Percentiles rank a stretch among this genome's conserved stretches.
Conservation (phyloP, 352 stramenopile genomes). For the Pythium sukuiense region DNA sequence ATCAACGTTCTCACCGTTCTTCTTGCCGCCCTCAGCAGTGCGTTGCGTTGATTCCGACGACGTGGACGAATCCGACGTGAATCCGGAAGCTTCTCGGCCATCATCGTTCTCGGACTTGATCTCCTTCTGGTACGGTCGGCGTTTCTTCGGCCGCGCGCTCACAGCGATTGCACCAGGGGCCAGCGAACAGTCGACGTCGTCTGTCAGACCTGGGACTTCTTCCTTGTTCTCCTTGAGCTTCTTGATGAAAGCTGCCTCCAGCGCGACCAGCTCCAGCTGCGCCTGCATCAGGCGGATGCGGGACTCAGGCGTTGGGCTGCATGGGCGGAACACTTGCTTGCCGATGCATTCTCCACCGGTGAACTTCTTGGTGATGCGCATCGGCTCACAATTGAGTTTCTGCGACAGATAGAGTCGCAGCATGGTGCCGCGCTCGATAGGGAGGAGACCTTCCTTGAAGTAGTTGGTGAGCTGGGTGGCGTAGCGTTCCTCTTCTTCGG, state of each 20-base stretch:
- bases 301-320: constrained; percentile 63
- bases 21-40: constrained; percentile 13
- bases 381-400: constrained; percentile 92
- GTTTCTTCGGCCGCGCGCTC: constrained; percentile 35
- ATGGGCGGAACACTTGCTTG: constrained; percentile 87
- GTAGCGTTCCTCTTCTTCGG: constrained; percentile 78
- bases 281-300: constrained; percentile 71
- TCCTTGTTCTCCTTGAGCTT: constrained; percentile 80
- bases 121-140: constrained; percentile 26
- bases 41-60: constrained; percentile 24
- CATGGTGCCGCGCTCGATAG: constrained; percentile 87
- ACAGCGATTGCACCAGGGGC: constrained; percentile 25
- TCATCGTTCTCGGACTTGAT: constrained; percentile 23
- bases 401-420: constrained; percentile 89
- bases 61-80: constrained; percentile 38
- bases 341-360: constrained; percentile 89
- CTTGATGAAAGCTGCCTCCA: constrained; percentile 79
- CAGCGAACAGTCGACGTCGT: constrained; percentile 48
- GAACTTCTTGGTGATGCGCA: constrained; percentile 94
- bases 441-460: constrained; percentile 83
- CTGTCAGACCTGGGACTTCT: constrained; percentile 49
- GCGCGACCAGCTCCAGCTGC: constrained; percentile 64
- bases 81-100: constrained; percentile 25
- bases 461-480: constrained; percentile 76
- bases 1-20: constrained; percentile 40